These are phyloP conservation scores for Imleria badia DNA, from an alignment of 768 basidiomycete genomes.

Conservation along the genomic window DNA sequence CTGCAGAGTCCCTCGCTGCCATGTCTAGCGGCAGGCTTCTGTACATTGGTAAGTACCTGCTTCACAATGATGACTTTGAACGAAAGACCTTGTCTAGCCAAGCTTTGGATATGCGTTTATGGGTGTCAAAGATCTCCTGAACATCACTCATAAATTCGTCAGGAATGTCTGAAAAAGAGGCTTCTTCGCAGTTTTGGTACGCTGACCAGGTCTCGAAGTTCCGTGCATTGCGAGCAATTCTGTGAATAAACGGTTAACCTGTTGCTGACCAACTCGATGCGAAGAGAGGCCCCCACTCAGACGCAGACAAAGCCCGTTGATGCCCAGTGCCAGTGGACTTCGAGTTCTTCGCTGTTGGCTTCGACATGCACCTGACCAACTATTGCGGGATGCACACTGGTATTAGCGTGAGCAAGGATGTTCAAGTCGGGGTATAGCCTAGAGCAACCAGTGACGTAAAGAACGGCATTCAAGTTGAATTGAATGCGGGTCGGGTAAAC, in stretches of 20 bases:
- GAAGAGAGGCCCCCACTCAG: constrained; percentile 37
- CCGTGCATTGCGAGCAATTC: constrained; percentile 48
- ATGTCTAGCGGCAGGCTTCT: constrained; percentile 7
- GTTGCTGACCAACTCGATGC: neutral
- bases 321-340: constrained; percentile 16
- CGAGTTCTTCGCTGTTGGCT: constrained; percentile 11
- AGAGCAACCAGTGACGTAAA: constrained; percentile 17
- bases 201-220: constrained; percentile 53
- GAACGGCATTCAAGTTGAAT: neutral
- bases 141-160: constrained; percentile 37
- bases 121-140: constrained; percentile 39
- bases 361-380: constrained; percentile 17
- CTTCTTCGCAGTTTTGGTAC: constrained; percentile 50
- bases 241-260: constrained; percentile 19
- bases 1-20: constrained; percentile 12
- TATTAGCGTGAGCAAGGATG: neutral
- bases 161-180: constrained; percentile 46
- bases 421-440: constrained; percentile 5
- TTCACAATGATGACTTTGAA: neutral
- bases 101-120: constrained; percentile 35
- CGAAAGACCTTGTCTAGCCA: constrained; percentile 44
- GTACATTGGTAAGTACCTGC: neutral
- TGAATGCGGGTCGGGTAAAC: too few relatives aligned
- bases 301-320: constrained; percentile 44
- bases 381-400: neutral